A percentile compares a stretch with the other conserved stretches of the same genome.
Conservation (phyloP, 148 eudicot species). For the Rheum nobile region DNA sequence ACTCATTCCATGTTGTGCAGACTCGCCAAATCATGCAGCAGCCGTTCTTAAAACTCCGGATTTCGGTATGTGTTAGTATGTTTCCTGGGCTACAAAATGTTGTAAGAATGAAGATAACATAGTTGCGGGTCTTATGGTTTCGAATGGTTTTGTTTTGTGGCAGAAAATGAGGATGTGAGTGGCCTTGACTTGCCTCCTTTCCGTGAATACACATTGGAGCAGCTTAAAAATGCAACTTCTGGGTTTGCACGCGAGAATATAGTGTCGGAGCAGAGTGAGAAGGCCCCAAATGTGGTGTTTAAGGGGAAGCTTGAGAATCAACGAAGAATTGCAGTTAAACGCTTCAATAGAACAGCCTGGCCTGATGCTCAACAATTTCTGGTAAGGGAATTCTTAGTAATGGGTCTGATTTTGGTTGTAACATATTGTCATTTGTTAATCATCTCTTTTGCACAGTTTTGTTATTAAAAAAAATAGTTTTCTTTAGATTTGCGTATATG, state of each 20-base stretch:
- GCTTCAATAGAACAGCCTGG: conserved; percentile 56
- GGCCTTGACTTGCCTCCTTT: conserved; percentile 31
- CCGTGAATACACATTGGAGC: conserved; percentile 44
- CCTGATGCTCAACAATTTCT: conserved; percentile 50
- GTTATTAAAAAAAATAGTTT: no score
- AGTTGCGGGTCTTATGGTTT: neutral
- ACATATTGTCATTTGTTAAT: neutral
- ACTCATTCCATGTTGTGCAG: conserved; percentile 44
- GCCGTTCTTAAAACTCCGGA: conserved; percentile 35
- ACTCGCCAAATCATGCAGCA: conserved; percentile 36
- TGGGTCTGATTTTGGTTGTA: neutral
- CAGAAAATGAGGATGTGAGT: conserved; percentile 28
- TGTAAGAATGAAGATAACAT: neutral
- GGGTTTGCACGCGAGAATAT: conserved; percentile 60
- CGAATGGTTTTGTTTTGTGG: conserved; percentile 9
- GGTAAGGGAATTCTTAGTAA: conserved; percentile 21
- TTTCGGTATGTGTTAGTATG: conserved; percentile 23
- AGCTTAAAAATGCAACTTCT: conserved; percentile 56
- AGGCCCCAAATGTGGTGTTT: conserved; percentile 65
- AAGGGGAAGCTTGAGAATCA: conserved; percentile 65
- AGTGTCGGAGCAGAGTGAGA: conserved; percentile 63
- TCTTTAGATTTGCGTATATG: neutral
- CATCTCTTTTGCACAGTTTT: neutral
- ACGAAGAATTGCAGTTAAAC: conserved; percentile 51
- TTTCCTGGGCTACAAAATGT: neutral